phyloP scores from a whole-genome alignment of 169 alveolate species.

The Plasmodium sp. region DNA sequence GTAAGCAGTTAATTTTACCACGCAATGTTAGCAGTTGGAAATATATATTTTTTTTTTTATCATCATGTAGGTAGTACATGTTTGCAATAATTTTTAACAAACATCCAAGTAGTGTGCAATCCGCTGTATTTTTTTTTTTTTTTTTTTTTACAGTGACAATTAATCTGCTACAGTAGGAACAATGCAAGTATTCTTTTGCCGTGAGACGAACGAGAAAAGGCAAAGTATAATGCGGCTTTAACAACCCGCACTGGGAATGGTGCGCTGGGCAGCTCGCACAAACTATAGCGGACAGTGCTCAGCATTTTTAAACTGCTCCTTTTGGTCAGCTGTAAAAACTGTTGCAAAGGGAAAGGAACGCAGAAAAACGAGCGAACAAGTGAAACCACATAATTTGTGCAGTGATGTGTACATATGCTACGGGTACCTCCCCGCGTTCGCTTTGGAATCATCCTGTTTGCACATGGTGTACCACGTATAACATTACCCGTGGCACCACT shows the following conservation, averaged over 20 bases:
- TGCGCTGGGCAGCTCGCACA: neutral
- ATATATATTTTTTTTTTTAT: neutral
- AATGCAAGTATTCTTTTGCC: neutral
- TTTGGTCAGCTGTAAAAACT: neutral
- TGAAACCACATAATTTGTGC: neutral
- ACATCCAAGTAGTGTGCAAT: neutral
- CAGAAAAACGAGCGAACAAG: neutral
- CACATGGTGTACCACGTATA: neutral
- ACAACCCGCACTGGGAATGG: neutral
- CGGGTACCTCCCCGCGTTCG: neutral
- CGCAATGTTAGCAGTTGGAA: neutral
- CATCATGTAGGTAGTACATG: neutral
- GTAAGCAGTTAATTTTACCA: neutral
- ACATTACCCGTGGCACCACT: neutral
- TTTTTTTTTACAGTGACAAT: neutral
- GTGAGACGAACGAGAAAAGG: neutral
- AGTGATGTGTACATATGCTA: neutral
- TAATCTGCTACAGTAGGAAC: neutral
- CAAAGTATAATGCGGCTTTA: neutral
- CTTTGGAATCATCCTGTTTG: neutral
- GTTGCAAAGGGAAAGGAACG: neutral
- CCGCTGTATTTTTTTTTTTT: neutral
- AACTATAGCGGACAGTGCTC: neutral
- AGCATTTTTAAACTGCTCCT: neutral
- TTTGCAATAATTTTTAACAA: neutral